Evolutionary conservation across 805 yeast species (phyloP), one percentile per base, ranked within the genome.

Genomic region (Yarrowia deformans): DNA sequence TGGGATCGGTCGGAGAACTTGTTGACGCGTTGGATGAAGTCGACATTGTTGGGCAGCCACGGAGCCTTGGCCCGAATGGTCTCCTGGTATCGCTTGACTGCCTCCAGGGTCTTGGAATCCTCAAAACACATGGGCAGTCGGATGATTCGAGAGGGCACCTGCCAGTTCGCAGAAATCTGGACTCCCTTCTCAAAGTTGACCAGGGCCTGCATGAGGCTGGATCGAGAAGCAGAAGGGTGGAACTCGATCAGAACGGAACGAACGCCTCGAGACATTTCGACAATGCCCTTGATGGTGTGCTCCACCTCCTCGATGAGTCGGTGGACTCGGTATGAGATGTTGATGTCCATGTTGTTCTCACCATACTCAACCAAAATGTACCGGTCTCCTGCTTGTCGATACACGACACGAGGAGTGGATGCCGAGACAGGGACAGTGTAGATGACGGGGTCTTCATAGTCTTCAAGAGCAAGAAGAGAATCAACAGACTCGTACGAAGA

Each of bases 11-110:
- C 85, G 14, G 72, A 72, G 52, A 95, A 84, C 29, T 89, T 95
- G 78, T 95, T 94, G 71, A 93, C 93, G 73, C 87, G 86, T 42
- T 97, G 96, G 79, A 94, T 86, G 81, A 95, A 94, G 78, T 94
- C 99, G 71, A 95, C 97, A 76, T 94, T 94, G 82, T 93, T 94
- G 72, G 99, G 99, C 75, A 94, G 84, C 98, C 98, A 94, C 50
- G 98, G 98, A 8, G 98, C 99, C 64, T 86, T 86, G 23, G 94
- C 84, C 75, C 98, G 85, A 74, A 95, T 93, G 9, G 99, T 95
- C 81, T 94, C 98, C 77, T 88, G 87, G 79, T 94, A 94, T 79
- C 99, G 86, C 71, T 86, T 85, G 46, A 93, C 98, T 46, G 98
- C 97, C 70, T 87, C 94, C 74, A 94, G 81, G 1, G 97, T 93